Base-by-base conservation (phyloP, 2,329 filamentous ascomycete species). In the Fusarium camptoceras region DNA sequence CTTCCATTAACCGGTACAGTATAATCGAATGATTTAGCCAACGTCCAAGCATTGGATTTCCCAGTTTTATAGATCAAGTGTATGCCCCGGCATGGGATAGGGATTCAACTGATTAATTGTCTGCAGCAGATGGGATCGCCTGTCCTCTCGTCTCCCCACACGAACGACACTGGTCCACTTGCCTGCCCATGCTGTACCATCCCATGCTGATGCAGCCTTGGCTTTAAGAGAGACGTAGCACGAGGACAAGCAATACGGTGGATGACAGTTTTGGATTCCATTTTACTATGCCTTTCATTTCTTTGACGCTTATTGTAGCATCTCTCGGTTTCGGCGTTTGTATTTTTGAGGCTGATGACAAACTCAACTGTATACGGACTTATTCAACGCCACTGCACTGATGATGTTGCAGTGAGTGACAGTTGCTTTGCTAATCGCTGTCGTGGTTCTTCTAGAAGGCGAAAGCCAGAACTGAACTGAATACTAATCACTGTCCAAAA, bases 71-170 rank as follows among this genome's bases (percentile, higher is more conserved):
- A 18, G 14, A n/a, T 11, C 24, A 31, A n/a, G 37, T 49, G 43
- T 30, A 43, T 30, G 31, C 43, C 8, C 31, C 41, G 43, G 20
- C 55, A 59, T 53, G 22, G 54, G 43, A 51, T 28, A 51, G 28
- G 44, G 25, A 42, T 24, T 51, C 15, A 39, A 46, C 39, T 54
- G 44, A 37, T 43, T 34, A 27, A 28, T 44, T 43, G 39, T 43
- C 20, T 55, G 41, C 14, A 47, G 49, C 24, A 34, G 27, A 47
- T 44, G 28, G 60, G 42, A 49, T 48, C 44, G 48, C 43, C 54
- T 54, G 49, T 43, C 54, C 48, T 65, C 47, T 60, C 24, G 42
- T 60, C 64, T 65, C 65, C 60, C 66, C 66, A 57, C 61, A 56
- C 51, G 54, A 30, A 44, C 34, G 20, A 55, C 31, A 34, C 50